Evolutionary conservation across 495 filamentous ascomycete species (phyloP).

Genomic region (Beverwykella pulmonaria): DNA sequence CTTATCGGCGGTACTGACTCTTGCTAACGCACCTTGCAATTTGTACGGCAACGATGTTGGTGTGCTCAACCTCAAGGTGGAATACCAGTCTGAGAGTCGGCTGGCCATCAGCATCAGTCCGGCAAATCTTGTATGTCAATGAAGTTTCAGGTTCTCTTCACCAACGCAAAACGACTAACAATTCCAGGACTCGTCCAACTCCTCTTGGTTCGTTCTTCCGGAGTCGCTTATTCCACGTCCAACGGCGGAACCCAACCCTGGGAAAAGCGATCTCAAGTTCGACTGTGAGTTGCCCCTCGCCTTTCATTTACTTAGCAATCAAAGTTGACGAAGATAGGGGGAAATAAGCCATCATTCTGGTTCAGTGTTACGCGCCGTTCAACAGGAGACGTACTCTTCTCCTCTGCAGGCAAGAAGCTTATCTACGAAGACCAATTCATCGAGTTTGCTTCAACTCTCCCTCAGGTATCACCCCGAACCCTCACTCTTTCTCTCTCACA

Average conservation of each 20-base stretch:
- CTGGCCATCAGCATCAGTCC: constrained; percentile 61
- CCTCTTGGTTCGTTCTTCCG: constrained; percentile 68
- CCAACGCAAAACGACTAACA: neutral
- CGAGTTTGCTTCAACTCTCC: constrained; percentile 62
- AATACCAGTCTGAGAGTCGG: constrained; percentile 60
- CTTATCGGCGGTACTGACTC: constrained; percentile 55
- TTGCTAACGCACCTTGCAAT: constrained; percentile 64
- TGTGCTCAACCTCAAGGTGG: constrained; percentile 56
- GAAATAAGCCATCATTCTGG: constrained; percentile 62
- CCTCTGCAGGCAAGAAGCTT: constrained; percentile 57
- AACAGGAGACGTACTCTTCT: constrained; percentile 61
- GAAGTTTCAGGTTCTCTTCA: neutral
- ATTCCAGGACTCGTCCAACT: constrained; percentile 57
- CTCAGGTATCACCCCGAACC: too few species aligned
- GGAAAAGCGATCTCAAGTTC: constrained; percentile 58
- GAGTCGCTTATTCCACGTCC: constrained; percentile 65
- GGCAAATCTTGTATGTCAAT: constrained; percentile 53
- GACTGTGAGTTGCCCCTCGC: constrained; percentile 35
- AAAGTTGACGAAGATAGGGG: constrained; percentile 41
- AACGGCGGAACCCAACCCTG: constrained; percentile 48
- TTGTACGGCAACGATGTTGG: constrained; percentile 65
- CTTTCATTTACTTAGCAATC: neutral
- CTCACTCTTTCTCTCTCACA: too few species aligned
- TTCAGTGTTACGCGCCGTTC: constrained; percentile 61
- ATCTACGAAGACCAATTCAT: constrained; percentile 69